These are phyloP conservation scores for Lasiodiplodia gonubiensis DNA, from an alignment of 2,329 filamentous ascomycete species.

Conservation along the genomic window DNA sequence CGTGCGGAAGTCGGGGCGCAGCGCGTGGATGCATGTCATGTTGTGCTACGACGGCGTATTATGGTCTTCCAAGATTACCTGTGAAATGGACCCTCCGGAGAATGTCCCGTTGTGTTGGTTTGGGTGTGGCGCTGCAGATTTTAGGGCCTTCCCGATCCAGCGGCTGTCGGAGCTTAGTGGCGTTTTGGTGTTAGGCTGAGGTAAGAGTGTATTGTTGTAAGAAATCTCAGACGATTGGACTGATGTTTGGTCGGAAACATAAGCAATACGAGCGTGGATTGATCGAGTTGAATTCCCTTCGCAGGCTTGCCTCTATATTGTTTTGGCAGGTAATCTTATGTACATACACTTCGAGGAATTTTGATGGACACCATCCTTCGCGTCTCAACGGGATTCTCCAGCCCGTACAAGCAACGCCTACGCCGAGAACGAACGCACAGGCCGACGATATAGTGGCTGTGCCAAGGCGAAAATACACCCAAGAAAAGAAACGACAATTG, in stretches of 20 bases:
- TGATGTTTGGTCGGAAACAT: neutral
- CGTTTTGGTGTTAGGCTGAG: neutral
- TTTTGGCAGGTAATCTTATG: neutral
- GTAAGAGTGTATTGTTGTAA: neutral
- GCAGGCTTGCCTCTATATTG: conserved; percentile 1
- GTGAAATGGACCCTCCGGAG: neutral
- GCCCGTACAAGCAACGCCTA: conserved; percentile 8
- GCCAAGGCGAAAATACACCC: neutral
- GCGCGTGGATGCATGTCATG: neutral
- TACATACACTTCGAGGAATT: neutral
- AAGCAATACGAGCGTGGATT: neutral
- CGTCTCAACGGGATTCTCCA: neutral
- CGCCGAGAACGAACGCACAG: neutral
- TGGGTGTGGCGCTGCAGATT: neutral
- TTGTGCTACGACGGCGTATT: no score
- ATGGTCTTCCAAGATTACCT: neutral
- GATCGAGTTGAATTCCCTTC: conserved; percentile 15
- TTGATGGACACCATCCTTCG: neutral
- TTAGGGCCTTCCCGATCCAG: neutral
- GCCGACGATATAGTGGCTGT: neutral
- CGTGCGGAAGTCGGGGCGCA: neutral
- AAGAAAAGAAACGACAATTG: neutral
- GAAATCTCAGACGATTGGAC: neutral
- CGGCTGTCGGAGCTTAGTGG: neutral
- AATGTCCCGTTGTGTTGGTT: neutral